Evolutionary conservation across 345 rosid genomes (phyloP).

Genomic region (Salix exigua): DNA sequence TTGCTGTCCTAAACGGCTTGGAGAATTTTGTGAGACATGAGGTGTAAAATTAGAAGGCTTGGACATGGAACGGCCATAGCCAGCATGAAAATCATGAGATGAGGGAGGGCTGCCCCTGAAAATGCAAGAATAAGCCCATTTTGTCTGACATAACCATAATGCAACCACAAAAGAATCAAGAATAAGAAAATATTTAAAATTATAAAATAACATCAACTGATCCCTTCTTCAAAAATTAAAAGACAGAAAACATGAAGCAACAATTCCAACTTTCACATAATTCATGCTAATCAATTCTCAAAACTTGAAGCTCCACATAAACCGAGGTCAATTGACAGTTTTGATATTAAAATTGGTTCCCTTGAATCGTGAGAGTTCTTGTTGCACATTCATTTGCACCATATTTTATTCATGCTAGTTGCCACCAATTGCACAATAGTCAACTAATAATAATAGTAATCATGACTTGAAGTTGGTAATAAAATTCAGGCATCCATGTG

Average conservation of each 20-base stretch:
- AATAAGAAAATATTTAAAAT: neutral
- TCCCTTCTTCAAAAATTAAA: neutral
- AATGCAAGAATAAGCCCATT: constrained; percentile 54
- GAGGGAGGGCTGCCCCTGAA: constrained; percentile 70
- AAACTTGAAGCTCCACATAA: neutral
- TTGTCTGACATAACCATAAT: constrained; percentile 45
- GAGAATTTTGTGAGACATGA: constrained; percentile 64
- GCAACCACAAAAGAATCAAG: constrained; percentile 8
- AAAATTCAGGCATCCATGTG: neutral
- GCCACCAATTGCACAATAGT: neutral
- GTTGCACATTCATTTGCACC: neutral
- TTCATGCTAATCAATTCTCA: neutral
- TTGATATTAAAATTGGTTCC: neutral
- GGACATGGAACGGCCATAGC: constrained; percentile 55
- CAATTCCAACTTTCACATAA: neutral
- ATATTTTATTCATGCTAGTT: neutral
- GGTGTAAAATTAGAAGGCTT: constrained; percentile 52
- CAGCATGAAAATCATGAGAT: constrained; percentile 53
- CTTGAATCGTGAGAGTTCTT: neutral
- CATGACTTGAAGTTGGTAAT: neutral
- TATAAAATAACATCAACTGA: neutral
- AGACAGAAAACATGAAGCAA: neutral
- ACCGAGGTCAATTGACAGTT: neutral
- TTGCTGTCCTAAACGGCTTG: constrained; percentile 92
- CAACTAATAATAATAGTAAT: neutral